Evolutionary conservation across 1,139 yeast species (phyloP).

Genomic region (Keqinozyma sinolaborantium): DNA sequence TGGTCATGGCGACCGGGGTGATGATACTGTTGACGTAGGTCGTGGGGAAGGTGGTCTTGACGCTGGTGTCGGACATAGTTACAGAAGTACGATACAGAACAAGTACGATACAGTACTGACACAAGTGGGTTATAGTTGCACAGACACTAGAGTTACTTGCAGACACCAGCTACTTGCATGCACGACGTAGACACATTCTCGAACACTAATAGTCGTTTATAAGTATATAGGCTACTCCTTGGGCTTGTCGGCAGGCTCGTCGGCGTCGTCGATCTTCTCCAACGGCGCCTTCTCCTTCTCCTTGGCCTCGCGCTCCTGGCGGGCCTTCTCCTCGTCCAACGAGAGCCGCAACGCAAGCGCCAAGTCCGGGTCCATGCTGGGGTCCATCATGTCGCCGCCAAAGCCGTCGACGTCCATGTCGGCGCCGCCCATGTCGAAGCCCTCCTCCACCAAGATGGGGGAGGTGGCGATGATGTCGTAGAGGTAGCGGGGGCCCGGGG

Average conservation of each 20-base stretch:
- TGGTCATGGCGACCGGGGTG: conserved; percentile 40
- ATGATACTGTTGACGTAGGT: conserved; percentile 20
- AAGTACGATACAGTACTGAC: too few species aligned
- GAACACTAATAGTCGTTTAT: too few species aligned
- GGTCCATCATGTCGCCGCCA: conserved; percentile 68
- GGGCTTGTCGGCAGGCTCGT: conserved; percentile 16
- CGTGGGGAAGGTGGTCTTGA: conserved; percentile 1
- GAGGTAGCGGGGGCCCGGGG: conserved; percentile 81
- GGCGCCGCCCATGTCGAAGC: conserved; percentile 41
- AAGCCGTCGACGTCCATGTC: conserved; percentile 40
- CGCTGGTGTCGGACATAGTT: too few species aligned
- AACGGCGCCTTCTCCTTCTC: conserved; percentile 34
- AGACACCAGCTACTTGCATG: too few species aligned
- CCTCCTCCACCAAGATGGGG: conserved; percentile 62
- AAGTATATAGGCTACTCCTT: conserved; percentile 1
- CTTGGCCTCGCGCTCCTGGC: conserved; percentile 62
- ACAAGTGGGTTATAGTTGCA: too few species aligned
- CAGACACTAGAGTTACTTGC: too few species aligned
- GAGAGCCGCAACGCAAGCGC: conserved; percentile 90
- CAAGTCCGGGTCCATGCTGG: conserved; percentile 93
- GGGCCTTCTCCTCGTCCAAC: conserved; percentile 74
- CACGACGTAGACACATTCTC: too few species aligned
- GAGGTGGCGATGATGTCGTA: conserved; percentile 73
- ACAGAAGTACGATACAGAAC: too few species aligned
- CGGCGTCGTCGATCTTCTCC: conserved; percentile 33